Evolutionary conservation across 768 basidiomycete species (phyloP), one percentile per base, ranked within the genome.

Genomic region (Cystoderma amianthinum): DNA sequence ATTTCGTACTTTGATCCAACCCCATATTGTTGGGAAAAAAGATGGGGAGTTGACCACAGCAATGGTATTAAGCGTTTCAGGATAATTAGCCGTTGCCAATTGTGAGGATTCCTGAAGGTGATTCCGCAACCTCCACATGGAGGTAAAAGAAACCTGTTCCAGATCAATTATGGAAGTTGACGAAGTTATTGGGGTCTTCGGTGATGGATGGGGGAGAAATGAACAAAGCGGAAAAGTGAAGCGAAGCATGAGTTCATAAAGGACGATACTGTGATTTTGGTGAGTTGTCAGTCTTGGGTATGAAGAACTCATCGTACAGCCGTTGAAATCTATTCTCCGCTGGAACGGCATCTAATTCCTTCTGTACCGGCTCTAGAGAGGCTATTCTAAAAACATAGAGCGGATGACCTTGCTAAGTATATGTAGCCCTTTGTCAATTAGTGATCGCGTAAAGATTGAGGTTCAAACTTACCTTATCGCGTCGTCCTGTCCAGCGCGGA

Each of bases 1-100:
- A 17, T 32, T 16, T 38, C 62, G 30, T 44, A 79, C 82, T 68
- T 85, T 87, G 55, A 91, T 70, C 88, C 88, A 91, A 22, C 71
- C 72, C 88, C 88, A 92, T 7, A 91, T 67, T 2, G 81, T 85
- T 2, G 82, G 76, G 59, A 92, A 92, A 67, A 89, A 92, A 0
- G 77, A 66, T 0, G 90, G 89, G 0, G 86, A 80, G 48, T 91
- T 90, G 41, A 92, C 79, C 41, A 92, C 60, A 9, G 70, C 80
- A 49, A 82, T 75, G 24, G 72, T 69, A 49, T 72, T 64, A 32
- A 89, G 64, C 0, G 85, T 87, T 58, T 91, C 88, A 1, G 88
- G 86, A 55, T 90, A 90, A 50, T 88, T 82, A 5, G 83, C 84
- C 0, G 83, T 85, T 0, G 84, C 85, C 32, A 91, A 69, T 15